Percentiles rank a stretch among this genome's conserved stretches.
These are phyloP conservation scores for Mycena venus DNA, from an alignment of 768 basidiomycete species.

Conservation along the genomic window DNA sequence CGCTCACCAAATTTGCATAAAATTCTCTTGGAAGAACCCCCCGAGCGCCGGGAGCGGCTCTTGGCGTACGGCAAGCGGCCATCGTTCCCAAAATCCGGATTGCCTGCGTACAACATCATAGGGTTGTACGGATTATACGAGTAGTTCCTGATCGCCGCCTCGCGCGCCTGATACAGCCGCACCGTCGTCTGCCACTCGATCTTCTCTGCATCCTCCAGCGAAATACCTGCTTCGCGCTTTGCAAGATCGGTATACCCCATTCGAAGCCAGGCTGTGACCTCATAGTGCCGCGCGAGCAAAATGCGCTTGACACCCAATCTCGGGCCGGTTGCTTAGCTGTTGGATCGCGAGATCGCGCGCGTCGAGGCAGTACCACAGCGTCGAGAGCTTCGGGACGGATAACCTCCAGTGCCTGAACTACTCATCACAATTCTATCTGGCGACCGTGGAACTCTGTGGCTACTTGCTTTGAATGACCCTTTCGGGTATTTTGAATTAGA, in stretches of 20 bases:
- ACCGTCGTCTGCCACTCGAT: conserved; percentile 23
- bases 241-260: conserved; percentile 44
- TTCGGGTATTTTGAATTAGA: too few species aligned
- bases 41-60: conserved; percentile 3
- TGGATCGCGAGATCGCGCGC: conserved; percentile 43
- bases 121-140: too few species aligned
- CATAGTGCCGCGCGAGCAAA: conserved; percentile 43
- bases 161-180: conserved; percentile 25
- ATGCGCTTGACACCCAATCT: conserved; percentile 43
- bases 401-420: conserved; percentile 38
- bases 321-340: conserved; percentile 26
- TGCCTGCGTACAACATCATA: too few species aligned
- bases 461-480: too few species aligned
- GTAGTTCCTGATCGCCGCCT: neutral
- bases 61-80: neutral
- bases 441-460: too few species aligned
- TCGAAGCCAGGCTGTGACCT: conserved; percentile 51
- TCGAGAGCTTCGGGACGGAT: conserved; percentile 45
- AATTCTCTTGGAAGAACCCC: conserved; percentile 12
- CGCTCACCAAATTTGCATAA: conserved; percentile 12
- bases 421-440: neutral
- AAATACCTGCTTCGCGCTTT: conserved; percentile 37
- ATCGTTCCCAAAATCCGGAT: too few species aligned
- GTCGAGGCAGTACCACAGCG: conserved; percentile 44
- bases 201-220: conserved; percentile 29